These are phyloP conservation scores for Penicillium sp. DNA, from an alignment of 2,329 filamentous ascomycete genomes.

Conservation along the genomic window DNA sequence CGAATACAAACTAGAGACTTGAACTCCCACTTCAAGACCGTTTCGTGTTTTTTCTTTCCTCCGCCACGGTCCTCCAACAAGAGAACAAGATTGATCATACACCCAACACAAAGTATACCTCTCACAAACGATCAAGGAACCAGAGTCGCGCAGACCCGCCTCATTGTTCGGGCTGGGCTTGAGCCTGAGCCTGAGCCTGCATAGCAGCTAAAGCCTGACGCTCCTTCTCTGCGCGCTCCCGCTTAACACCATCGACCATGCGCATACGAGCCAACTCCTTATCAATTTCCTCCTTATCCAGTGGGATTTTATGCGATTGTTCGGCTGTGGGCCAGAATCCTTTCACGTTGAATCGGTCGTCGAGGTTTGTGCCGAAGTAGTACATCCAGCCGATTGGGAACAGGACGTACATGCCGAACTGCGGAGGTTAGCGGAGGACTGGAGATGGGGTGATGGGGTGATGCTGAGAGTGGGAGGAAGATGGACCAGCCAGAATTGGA, in stretches of 20 bases:
- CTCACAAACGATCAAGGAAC: too few species aligned
- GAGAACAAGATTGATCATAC: too few species aligned
- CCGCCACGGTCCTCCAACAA: too few species aligned
- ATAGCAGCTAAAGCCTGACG: slow-evolving; percentile 28
- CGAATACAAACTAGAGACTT: too few species aligned
- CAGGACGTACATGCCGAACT: slow-evolving; percentile 99
- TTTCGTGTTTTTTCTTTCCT: too few species aligned
- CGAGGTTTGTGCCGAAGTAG: slow-evolving; percentile 98
- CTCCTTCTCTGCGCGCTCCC: slow-evolving; percentile 50
- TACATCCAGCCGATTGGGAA: slow-evolving; percentile 99
- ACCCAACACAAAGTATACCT: too few species aligned
- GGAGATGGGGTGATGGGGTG: not conserved
- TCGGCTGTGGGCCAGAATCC: slow-evolving; percentile 86
- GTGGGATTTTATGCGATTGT: slow-evolving; percentile 58
- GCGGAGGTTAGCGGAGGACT: not conserved
- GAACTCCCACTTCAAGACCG: too few species aligned
- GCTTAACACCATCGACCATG: slow-evolving; percentile 53
- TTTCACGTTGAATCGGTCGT: slow-evolving; percentile 83
- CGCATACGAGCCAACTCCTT: slow-evolving; percentile 74
- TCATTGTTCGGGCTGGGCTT: slow-evolving; percentile 25
- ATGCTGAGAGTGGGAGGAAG: not conserved
- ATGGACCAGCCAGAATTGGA: too few species aligned
- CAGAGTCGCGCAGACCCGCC: too few species aligned
- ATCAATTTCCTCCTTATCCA: slow-evolving; percentile 66
- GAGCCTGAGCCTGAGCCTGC: slow-evolving; percentile 23